phyloP scores from a whole-genome alignment of 345 rosid genomes.

The Populus davidiana region DNA sequence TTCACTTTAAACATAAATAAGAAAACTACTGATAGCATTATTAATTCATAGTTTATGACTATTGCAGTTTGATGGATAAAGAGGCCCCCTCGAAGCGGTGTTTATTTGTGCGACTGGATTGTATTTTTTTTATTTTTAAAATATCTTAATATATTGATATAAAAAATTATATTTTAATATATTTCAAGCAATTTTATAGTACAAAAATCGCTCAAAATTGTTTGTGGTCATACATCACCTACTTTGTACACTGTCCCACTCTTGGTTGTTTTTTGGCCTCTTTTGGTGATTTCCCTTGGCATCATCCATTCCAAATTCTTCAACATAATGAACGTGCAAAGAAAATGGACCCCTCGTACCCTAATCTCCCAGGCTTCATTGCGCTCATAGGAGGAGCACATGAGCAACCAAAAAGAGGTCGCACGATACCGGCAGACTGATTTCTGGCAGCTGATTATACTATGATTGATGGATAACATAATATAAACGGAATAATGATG shows the following conservation, averaged over 20 bases:
- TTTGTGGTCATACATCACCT: neutral
- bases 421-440: neutral
- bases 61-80: neutral
- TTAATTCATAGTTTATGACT: neutral
- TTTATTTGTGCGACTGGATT: too few relatives aligned
- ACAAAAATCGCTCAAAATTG: too few relatives aligned
- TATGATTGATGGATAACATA: neutral
- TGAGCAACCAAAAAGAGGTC: neutral
- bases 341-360: neutral
- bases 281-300: neutral
- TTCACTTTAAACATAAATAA: slow-evolving; percentile 12
- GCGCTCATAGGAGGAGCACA: neutral
- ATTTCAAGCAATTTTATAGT: too few relatives aligned
- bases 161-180: too few relatives aligned
- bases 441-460: neutral
- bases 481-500: neutral
- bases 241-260: neutral
- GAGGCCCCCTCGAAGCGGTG: neutral
- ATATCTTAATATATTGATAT: too few relatives aligned
- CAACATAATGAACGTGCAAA: neutral
- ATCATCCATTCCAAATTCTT: neutral
- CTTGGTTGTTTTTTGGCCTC: neutral
- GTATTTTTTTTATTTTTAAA: too few relatives aligned
- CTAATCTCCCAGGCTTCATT: too few relatives aligned
- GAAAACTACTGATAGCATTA: neutral